Evolutionary conservation across 208 protist genomes (phyloP), one percentile per base, ranked within the genome.

Genomic region (Endotrypanum monterogeii): DNA sequence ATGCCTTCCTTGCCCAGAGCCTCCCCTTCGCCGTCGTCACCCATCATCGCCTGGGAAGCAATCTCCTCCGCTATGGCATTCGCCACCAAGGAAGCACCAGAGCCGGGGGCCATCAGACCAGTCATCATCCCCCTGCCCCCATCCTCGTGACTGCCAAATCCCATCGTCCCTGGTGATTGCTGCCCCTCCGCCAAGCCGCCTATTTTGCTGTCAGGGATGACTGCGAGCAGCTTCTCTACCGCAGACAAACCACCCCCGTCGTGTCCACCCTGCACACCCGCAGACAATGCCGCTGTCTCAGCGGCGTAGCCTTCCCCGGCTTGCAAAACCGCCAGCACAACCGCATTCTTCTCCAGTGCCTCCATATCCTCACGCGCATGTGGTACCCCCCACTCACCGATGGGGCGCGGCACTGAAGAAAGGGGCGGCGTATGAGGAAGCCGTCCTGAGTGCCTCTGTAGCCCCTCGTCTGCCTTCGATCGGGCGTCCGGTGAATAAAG

Each of bases 331-430:
- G 89, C 84, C 6, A 94, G 70, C 44, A 80, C 81, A 37, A 94
- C 82, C 54, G 82, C 82, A 73, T 96, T 94, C 50, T 87, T 92
- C 79, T 96, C 88, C 67, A 92, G 80, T 25, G 89, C 89, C 44
- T 94, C 88, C 67, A 88, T 85, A 52, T 85, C 80, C 0, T 75
- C 30, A 54, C 82, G 46, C 23, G 67, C 11, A 66, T 81, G 76
- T 0, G 79, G 57, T 28, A 78, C 78, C 20, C 87, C 89, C 89
- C 89, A 90, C 57, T 88, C 78, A 66, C 83, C 83, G 16, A 90
- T 76, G 16, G 76, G 67, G 18, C 67, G 78, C 48, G 60, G 65
- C 20, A 62, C 62, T 23, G 37, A 37, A 7, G 74, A 71, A 25
- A 85, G 52, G 14, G 77, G 76, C 25, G 71, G 76, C 48, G 48